Evolutionary conservation across 164 flowering plant genomes (phyloP), one percentile per base, ranked within the genome.

Genomic region (Litsea cubeba): DNA sequence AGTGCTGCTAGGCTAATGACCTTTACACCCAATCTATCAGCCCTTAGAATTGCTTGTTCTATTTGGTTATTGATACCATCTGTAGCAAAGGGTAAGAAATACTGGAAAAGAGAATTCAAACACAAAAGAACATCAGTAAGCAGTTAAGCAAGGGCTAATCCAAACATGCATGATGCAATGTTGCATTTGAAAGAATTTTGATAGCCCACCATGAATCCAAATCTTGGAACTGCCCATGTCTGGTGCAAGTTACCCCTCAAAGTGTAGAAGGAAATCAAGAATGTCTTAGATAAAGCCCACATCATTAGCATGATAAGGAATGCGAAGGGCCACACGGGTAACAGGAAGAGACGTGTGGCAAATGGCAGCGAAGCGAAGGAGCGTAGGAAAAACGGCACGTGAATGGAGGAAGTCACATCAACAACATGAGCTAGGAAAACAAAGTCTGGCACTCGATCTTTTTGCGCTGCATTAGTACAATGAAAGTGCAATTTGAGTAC

Each of bases 1-100:
- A 95, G 81, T 72, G 99, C 99, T 50, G 99, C 99, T 62, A 95
- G 90, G 81, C 98, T 91, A 40, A 95, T 79, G 78, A 95, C 98
- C 76, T 91, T 92, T 2, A 95, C 88, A 0, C 98, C 98, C 40
- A 88, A 24, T 69, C 72, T 86, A 63, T 95, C 91, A 26, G 99
- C 98, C 71, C 86, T 84, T 1, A 93, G 82, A 60, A 95, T 95
- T 30, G 99, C 96, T 17, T 91, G 76, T 79, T 95, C 99, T 24
- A 95, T 95, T 6, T 82, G 91, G 12, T 83, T 83, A 64, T 95
- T 95, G 66, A 95, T 95, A 28, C 99, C 98, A 40, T 86, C 84
- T 51, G 64, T 78, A 1, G 97, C 97, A 79, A 91, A 95, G 63
- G 99, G 96, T 60, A 95, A 75, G 78, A 95, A 95, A 74, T 93